Evolutionary conservation across 768 basidiomycete genomes (phyloP).

Genomic region (Mycena latifolia): DNA sequence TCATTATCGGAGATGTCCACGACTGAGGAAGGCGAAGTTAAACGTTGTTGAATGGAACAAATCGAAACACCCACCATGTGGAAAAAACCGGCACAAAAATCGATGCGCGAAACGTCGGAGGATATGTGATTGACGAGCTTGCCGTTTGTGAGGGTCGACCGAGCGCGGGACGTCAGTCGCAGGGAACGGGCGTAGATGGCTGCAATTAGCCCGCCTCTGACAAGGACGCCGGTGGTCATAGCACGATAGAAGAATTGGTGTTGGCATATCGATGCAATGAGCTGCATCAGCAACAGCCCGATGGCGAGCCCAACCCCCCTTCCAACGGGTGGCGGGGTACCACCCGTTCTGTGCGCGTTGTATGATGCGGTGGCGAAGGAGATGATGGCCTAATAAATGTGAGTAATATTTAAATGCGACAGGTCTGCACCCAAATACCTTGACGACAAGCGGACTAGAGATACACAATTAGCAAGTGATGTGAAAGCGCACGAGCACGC

Average conservation of each 20-base stretch:
- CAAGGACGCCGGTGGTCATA: constrained; percentile 80
- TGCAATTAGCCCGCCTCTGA: constrained; percentile 88
- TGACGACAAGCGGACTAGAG: constrained; percentile 79
- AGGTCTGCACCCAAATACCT: constrained; percentile 60
- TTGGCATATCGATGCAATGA: constrained; percentile 73
- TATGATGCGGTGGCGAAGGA: constrained; percentile 75
- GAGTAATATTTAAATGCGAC: background rate
- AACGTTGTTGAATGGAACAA: no score
- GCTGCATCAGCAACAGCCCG: constrained; percentile 74
- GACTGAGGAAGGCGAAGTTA: no score
- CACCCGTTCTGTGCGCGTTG: constrained; percentile 53
- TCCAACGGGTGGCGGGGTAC: constrained; percentile 54
- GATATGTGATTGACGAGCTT: constrained; percentile 95
- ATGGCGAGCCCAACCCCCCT: constrained; percentile 83
- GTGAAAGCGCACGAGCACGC: background rate
- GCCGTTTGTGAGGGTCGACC: constrained; percentile 86
- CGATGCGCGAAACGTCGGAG: constrained; percentile 91
- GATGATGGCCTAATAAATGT: constrained; percentile 31
- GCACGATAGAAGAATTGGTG: constrained; percentile 90
- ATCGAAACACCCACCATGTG: no score
- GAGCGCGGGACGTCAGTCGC: constrained; percentile 80
- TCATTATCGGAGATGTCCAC: constrained; percentile 83
- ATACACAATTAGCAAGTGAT: background rate
- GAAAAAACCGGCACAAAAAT: constrained; percentile 86
- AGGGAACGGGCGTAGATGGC: constrained; percentile 87